Conservation (phyloP, 176 grass and related monocot species). For the Ampelocalamus luodianensis region DNA sequence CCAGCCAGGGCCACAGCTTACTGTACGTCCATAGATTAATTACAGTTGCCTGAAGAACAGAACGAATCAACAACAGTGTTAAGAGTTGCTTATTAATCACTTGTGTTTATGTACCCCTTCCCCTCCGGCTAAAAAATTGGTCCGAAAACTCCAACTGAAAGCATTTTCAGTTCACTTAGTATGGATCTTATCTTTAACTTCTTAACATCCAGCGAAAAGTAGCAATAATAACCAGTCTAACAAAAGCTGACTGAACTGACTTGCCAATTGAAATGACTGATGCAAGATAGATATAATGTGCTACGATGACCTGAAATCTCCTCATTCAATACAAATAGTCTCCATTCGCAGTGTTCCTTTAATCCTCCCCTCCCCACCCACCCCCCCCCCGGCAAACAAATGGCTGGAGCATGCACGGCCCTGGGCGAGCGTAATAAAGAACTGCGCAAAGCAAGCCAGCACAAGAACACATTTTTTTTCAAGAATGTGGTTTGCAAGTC, state of each 20-base stretch:
- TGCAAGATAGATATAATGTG: not conserved
- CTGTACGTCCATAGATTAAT: constrained; percentile 13
- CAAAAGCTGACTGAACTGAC: not conserved
- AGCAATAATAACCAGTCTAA: not conserved
- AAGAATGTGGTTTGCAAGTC: too few relatives aligned
- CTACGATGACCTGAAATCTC: constrained; percentile 15
- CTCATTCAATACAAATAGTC: constrained; percentile 39
- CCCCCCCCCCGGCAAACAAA: too few relatives aligned
- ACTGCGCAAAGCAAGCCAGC: constrained; percentile 13
- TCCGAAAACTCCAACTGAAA: too few relatives aligned
- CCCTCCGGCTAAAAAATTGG: not conserved
- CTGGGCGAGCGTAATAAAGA: constrained; percentile 7
- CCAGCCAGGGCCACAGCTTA: not conserved
- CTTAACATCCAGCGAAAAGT: not conserved
- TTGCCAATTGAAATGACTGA: not conserved
- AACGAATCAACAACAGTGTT: not conserved
- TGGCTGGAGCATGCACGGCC: too few relatives aligned
- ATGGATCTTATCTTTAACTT: not conserved
- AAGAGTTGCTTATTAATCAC: not conserved
- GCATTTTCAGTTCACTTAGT: not conserved
- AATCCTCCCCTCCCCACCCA: not conserved
- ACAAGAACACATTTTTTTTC: not conserved
- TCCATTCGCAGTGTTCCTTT: constrained; percentile 11
- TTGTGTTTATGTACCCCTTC: not conserved
- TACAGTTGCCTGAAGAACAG: constrained; percentile 19